Conservation (phyloP, 306 rosid species). For the Dryas drummondii region DNA sequence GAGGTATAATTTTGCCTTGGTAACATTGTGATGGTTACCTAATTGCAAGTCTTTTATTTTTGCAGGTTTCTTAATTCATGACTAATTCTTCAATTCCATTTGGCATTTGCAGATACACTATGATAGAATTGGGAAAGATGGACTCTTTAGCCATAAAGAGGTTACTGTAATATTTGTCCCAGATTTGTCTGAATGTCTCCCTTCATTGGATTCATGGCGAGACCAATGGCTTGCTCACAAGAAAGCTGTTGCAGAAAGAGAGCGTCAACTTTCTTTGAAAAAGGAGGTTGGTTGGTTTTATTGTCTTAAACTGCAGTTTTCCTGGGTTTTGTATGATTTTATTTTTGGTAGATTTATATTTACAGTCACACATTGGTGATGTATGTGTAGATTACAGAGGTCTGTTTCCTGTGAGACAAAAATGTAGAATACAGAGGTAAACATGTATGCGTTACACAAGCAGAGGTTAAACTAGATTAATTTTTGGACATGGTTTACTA, state of each 20-base stretch:
- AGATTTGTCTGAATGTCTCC: slow-evolving; percentile 87
- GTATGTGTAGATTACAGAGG: neutral
- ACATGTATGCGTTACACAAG: neutral
- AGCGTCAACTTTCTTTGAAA: slow-evolving; percentile 49
- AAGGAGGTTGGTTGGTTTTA: slow-evolving; percentile 59
- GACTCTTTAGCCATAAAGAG: slow-evolving; percentile 93
- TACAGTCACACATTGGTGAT: neutral
- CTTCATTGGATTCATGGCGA: slow-evolving; percentile 77
- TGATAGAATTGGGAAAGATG: slow-evolving; percentile 86
- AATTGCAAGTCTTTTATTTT: slow-evolving; percentile 6
- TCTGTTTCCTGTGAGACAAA: neutral
- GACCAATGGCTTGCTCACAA: slow-evolving; percentile 90
- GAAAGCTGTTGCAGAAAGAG: slow-evolving; percentile 79
- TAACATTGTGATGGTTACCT: slow-evolving; percentile 8
- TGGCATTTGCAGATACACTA: slow-evolving; percentile 77
- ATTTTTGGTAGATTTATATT: neutral
- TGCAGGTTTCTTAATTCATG: neutral
- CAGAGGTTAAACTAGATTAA: neutral
- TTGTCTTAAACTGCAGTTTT: slow-evolving; percentile 12
- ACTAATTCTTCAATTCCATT: slow-evolving; percentile 18
- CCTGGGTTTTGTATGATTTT: neutral
- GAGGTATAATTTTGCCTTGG: slow-evolving; percentile 52
- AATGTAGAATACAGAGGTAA: neutral
- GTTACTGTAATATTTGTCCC: slow-evolving; percentile 85
- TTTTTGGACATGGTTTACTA: neutral